Base-by-base conservation (phyloP, 805 yeast genomes). In the Spathaspora sp. region DNA sequence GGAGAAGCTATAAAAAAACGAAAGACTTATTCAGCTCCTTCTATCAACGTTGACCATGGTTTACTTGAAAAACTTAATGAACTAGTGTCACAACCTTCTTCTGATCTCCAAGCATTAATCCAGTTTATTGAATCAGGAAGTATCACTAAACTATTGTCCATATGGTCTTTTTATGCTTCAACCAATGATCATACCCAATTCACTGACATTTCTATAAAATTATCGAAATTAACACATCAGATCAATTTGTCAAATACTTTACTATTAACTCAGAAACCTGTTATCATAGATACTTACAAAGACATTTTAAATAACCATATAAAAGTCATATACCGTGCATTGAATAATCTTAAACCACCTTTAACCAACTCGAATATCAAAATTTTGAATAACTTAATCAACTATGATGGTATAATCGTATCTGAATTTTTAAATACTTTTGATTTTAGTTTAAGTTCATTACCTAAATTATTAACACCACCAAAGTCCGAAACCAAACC, bases 261-360 rank as follows among this genome's bases (percentile, higher is more conserved):
- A 16, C 49, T 60, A n/a, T 49, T 56, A 10, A 61, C 60, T 31
- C 55, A 62, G 45, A 52, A 55, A 60, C 65, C 48, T 5, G 44
- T 46, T n/a, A 51, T 69, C 32, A 49, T 56, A 2, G 68, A 68
- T 8, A 62, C 85, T 20, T 76, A 85, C 51, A 76, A 75, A 48
- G 77, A 78, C 12, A 68, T 91, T 2, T 63, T 90, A 9, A 69
- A 75, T 1, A 77, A 75, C 46, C 81, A 87, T 61, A 63, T 78
- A 43, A 87, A 85, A 58, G 77, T 83, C 7, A 69, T 91, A 2
- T 88, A 87, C 66, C 74, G 96, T 57, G 83, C 87, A 16, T 69
- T 91, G 40, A 79, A 78, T 53, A 77, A 81, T 49, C 66, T 76
- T 54, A 80, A 84, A 55, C 81, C 87, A 0, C 72, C 80, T 62